Percentiles rank a stretch among this genome's conserved stretches.
Evolutionary conservation across 2,329 filamentous ascomycete genomes (phyloP).

Genomic region (Diplodia sapinea): DNA sequence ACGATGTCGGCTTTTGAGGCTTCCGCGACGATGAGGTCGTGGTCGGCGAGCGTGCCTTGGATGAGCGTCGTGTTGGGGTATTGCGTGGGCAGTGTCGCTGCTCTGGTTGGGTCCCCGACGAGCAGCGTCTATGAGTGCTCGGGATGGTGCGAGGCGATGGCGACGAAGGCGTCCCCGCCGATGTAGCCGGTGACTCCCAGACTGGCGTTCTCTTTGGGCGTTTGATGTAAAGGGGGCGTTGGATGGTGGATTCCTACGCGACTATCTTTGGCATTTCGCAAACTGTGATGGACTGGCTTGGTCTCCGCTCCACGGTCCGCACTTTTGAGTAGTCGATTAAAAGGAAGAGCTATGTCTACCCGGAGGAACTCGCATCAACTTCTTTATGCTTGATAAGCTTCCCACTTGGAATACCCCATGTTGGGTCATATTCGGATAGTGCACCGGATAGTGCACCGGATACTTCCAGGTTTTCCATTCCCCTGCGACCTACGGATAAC

Average conservation of each 20-base stretch:
- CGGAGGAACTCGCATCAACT: not conserved
- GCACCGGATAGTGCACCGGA: no score
- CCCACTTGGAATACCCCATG: not conserved
- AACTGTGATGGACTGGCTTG: not conserved
- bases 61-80: slow-evolving; percentile 13
- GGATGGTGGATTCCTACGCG: not conserved
- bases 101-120: slow-evolving; percentile 9
- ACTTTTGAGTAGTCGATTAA: no score
- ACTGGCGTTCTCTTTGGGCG: slow-evolving; percentile 20
- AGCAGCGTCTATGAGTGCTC: slow-evolving; percentile 13
- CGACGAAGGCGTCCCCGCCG: slow-evolving; percentile 24
- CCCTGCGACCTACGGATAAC: no score
- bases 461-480: no score
- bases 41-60: slow-evolving; percentile 2
- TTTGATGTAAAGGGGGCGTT: not conserved
- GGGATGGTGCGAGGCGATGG: not conserved
- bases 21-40: slow-evolving; percentile 14
- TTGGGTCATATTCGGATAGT: no score
- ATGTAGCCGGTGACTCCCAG: slow-evolving; percentile 31
- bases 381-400: not conserved
- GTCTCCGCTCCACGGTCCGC: not conserved
- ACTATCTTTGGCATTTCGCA: not conserved
- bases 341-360: not conserved
- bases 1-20: slow-evolving; percentile 22
- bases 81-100: not conserved